These are phyloP conservation scores for Sclerospora graminicola DNA, from an alignment of 352 stramenopile species.

Conservation along the genomic window DNA sequence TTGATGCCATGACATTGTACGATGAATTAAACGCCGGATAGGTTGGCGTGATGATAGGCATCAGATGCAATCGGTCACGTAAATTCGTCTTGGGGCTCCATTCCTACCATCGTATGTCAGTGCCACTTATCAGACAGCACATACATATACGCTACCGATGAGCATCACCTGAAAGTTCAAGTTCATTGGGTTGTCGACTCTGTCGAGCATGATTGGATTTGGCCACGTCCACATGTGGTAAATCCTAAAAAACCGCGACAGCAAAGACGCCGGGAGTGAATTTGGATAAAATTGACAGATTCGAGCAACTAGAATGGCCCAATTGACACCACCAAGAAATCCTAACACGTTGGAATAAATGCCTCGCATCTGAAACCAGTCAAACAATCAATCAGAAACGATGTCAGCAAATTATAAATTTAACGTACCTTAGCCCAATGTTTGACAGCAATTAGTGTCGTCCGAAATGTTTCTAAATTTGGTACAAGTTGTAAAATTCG, in stretches of 20 bases:
- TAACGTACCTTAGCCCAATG: slow-evolving; percentile 73
- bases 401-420: neutral
- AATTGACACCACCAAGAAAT: slow-evolving; percentile 98
- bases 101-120: slow-evolving; percentile 26
- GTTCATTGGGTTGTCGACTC: slow-evolving; percentile 33
- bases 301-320: slow-evolving; percentile 94
- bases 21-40: slow-evolving; percentile 98
- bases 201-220: slow-evolving; percentile 87
- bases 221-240: slow-evolving; percentile 95
- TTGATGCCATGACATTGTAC: slow-evolving; percentile 93
- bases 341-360: slow-evolving; percentile 99
- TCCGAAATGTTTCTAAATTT: slow-evolving; percentile 75
- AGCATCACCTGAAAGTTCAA: slow-evolving; percentile 55
- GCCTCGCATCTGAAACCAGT: slow-evolving; percentile 70
- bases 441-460: slow-evolving; percentile 87
- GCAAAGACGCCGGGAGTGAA: slow-evolving; percentile 68
- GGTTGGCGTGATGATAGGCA: slow-evolving; percentile 98
- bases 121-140: slow-evolving; percentile 6
- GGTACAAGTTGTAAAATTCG: slow-evolving; percentile 89
- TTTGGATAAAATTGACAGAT: slow-evolving; percentile 91
- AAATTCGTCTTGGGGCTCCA: slow-evolving; percentile 86
- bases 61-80: slow-evolving; percentile 88
- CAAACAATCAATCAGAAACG: slow-evolving; percentile 4
- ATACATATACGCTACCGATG: too few species aligned
- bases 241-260: slow-evolving; percentile 93